These are phyloP conservation scores for Blastomyces gilchristii DNA, from an alignment of 2,329 filamentous ascomycete genomes.

Conservation along the genomic window DNA sequence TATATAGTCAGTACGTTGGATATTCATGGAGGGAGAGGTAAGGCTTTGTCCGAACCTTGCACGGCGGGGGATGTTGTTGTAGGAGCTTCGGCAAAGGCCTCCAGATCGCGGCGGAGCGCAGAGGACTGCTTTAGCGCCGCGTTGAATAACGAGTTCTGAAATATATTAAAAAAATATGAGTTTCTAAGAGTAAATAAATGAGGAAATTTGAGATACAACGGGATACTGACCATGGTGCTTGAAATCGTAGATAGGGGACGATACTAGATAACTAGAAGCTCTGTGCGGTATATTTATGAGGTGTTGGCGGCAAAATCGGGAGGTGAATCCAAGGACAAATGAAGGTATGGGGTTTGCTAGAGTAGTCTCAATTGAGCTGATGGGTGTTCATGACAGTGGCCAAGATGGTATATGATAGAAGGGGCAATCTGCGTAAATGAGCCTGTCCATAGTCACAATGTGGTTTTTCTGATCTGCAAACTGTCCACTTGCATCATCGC, in stretches of 20 bases:
- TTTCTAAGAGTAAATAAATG: neutral
- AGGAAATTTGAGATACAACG: too few species aligned
- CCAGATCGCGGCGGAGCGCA: conserved; percentile 65
- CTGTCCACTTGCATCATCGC: conserved; percentile 10
- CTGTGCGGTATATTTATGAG: neutral
- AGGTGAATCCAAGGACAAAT: neutral
- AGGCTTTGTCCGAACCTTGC: conserved; percentile 37
- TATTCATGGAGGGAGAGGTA: neutral
- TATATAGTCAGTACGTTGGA: conserved; percentile 25
- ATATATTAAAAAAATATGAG: neutral
- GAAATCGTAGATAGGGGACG: neutral
- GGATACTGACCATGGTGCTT: neutral
- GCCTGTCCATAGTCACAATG: neutral
- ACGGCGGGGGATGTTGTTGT: conserved; percentile 51
- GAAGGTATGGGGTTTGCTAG: neutral
- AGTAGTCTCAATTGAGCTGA: neutral
- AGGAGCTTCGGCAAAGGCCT: conserved; percentile 53
- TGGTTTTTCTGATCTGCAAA: conserved; percentile 13
- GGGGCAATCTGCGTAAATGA: neutral
- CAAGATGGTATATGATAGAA: neutral
- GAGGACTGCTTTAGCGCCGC: conserved; percentile 76
- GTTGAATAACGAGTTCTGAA: conserved; percentile 73
- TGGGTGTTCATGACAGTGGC: neutral
- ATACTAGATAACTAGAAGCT: neutral
- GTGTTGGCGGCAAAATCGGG: neutral